Conservation (phyloP, 495 filamentous ascomycete genomes). For the Trichoderma orchidacearum region DNA sequence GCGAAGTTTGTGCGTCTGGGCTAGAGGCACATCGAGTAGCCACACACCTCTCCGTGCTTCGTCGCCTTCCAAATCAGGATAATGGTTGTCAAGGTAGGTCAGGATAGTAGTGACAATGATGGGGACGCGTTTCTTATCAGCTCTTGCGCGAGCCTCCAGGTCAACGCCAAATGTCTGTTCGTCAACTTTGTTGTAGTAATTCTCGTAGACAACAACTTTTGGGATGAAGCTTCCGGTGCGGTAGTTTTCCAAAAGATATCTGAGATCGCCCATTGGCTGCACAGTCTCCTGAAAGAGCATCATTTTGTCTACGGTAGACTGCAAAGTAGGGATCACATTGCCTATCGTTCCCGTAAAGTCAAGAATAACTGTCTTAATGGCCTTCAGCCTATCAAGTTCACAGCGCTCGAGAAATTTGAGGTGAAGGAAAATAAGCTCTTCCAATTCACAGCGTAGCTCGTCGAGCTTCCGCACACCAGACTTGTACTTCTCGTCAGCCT, state of each 20-base stretch:
- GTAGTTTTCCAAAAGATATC: slow-evolving; percentile 97
- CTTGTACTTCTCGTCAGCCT: slow-evolving; percentile 93
- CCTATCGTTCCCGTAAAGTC: slow-evolving; percentile 97
- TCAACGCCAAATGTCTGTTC: slow-evolving; percentile 98
- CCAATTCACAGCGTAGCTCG: slow-evolving; percentile 77
- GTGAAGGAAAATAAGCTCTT: slow-evolving; percentile 87
- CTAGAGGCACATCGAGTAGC: slow-evolving; percentile 81
- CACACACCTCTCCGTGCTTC: slow-evolving; percentile 87
- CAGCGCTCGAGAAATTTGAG: slow-evolving; percentile 96
- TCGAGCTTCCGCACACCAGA: slow-evolving; percentile 71
- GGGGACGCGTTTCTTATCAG: slow-evolving; percentile 90
- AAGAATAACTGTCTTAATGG: slow-evolving; percentile 92
- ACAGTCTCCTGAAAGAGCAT: slow-evolving; percentile 98
- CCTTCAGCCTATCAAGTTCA: slow-evolving; percentile 89
- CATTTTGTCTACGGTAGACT: slow-evolving; percentile 94
- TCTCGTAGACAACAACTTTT: slow-evolving; percentile 89
- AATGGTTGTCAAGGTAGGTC: slow-evolving; percentile 89
- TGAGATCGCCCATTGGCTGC: slow-evolving; percentile 77
- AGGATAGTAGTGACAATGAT: slow-evolving; percentile 84
- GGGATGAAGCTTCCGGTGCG: slow-evolving; percentile 86
- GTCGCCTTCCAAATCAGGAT: slow-evolving; percentile 94
- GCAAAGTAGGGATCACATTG: slow-evolving; percentile 93
- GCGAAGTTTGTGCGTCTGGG: slow-evolving; percentile 74
- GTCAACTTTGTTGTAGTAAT: slow-evolving; percentile 96
- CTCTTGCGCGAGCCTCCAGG: slow-evolving; percentile 81